phyloP scores from a whole-genome alignment of 495 filamentous ascomycete genomes.

The Lophiotrema nucula region DNA sequence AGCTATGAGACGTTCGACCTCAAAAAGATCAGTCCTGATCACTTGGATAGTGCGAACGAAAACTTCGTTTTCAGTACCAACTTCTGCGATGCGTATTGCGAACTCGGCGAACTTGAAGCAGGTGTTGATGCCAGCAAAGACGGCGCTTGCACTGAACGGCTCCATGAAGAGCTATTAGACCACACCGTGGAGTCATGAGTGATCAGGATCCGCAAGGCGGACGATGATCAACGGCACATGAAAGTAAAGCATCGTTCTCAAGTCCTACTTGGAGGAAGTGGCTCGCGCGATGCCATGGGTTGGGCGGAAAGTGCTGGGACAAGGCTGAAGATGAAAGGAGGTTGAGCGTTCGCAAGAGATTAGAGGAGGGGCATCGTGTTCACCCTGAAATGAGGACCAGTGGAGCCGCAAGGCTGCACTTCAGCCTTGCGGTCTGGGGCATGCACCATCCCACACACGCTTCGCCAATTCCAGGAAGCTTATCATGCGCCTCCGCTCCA shows the following conservation, averaged over 20 bases:
- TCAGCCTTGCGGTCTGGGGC: neutral
- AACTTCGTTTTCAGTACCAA: conserved; percentile 24
- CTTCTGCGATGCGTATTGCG: conserved; percentile 15
- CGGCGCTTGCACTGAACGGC: too few relatives aligned
- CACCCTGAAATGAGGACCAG: neutral
- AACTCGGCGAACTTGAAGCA: conserved; percentile 20
- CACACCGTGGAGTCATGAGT: too few relatives aligned
- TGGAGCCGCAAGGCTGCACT: conserved; percentile 1
- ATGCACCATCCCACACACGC: too few relatives aligned
- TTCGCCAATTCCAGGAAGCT: too few relatives aligned
- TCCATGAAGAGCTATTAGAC: too few relatives aligned
- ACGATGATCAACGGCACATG: neutral
- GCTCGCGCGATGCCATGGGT: too few relatives aligned
- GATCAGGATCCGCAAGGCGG: neutral
- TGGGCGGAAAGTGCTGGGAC: too few relatives aligned
- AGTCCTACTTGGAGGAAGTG: neutral
- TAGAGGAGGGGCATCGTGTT: too few relatives aligned
- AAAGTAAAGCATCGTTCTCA: neutral
- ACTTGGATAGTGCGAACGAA: conserved; percentile 20
- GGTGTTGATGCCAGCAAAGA: conserved; percentile 12
- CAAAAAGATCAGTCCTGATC: conserved; percentile 17
- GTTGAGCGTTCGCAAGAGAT: too few relatives aligned
- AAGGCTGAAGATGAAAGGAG: too few relatives aligned
- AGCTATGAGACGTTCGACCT: conserved; percentile 11
- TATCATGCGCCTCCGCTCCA: neutral